A percentile compares a stretch with the other conserved stretches of the same genome.
These are phyloP conservation scores for Gossypium sturtianum DNA, from an alignment of 345 rosid species.

Conservation along the genomic window DNA sequence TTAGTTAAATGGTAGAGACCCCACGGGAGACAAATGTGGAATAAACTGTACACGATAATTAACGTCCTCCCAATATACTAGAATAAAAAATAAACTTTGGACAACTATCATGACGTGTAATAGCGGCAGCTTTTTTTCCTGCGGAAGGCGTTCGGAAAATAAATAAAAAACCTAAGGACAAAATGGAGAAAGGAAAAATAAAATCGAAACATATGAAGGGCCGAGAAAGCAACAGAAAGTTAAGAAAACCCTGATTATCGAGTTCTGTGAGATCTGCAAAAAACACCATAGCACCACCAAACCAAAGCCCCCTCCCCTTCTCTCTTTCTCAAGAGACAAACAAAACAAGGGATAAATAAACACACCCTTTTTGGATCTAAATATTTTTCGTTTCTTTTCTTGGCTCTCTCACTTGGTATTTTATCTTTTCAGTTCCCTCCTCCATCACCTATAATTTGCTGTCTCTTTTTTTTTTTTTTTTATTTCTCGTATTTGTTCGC, in stretches of 20 bases:
- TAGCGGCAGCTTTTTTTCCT: conserved; percentile 43
- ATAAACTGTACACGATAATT: not conserved
- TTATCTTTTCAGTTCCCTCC: not conserved
- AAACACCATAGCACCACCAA: conserved; percentile 8
- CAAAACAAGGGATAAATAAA: conserved; percentile 10
- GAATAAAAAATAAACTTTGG: conserved; percentile 15
- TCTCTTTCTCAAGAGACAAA: not conserved
- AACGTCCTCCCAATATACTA: not conserved
- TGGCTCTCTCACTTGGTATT: not conserved
- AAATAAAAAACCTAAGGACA: conserved; percentile 22
- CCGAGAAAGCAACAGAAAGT: conserved; percentile 47
- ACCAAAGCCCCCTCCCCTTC: not conserved
- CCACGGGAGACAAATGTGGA: not conserved
- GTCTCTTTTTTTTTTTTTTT: not conserved
- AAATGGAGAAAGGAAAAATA: conserved; percentile 26
- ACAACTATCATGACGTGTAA: conserved; percentile 40
- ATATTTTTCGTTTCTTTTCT: not conserved
- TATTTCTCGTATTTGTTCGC: conserved; percentile 1
- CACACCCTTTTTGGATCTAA: conserved; percentile 9
- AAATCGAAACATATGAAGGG: conserved; percentile 52
- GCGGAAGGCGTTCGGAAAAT: conserved; percentile 19
- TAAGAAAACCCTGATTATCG: conserved; percentile 51
- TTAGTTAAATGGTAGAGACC: not conserved
- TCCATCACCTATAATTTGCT: not conserved
- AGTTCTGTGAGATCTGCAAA: conserved; percentile 71